A percentile compares a stretch with the other conserved stretches of the same genome.
Conservation (phyloP, 306 rosid genomes). For the Ammopiptanthus mongolicus region DNA sequence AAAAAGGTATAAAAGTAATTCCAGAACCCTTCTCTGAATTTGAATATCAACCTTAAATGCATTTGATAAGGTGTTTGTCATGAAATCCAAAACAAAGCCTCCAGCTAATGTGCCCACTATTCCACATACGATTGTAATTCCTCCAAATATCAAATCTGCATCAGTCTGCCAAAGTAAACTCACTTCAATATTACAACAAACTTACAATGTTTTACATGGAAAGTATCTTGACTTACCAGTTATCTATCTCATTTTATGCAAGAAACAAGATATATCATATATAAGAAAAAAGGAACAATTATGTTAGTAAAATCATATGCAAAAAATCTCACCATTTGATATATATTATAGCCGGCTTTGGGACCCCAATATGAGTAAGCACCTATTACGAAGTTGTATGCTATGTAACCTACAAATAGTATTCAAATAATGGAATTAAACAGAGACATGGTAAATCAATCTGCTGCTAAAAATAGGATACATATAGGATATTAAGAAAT, state of each 20-base stretch:
- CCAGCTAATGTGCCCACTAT: conserved; percentile 73
- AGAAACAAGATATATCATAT: not conserved
- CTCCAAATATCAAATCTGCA: conserved; percentile 88
- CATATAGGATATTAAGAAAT: not conserved
- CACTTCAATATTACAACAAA: not conserved
- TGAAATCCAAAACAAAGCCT: conserved; percentile 60
- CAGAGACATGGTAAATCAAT: not conserved
- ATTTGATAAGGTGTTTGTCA: conserved; percentile 60
- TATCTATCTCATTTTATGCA: not conserved
- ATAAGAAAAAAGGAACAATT: not conserved
- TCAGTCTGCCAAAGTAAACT: conserved; percentile 42
- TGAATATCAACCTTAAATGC: conserved; percentile 74
- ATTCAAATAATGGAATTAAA: conserved; percentile 15
- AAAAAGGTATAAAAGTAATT: too few species aligned
- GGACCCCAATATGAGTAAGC: conserved; percentile 97
- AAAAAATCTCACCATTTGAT: conserved; percentile 61
- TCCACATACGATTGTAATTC: conserved; percentile 71
- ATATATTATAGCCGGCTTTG: conserved; percentile 72
- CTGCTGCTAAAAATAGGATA: not conserved
- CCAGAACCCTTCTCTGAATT: not conserved
- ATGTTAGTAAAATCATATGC: not conserved
- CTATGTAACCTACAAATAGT: conserved; percentile 52
- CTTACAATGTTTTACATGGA: not conserved
- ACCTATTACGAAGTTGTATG: conserved; percentile 77
- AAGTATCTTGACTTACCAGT: not conserved